Conservation (phyloP, 176 grass and related monocot species). For the Avena eriantha region DNA sequence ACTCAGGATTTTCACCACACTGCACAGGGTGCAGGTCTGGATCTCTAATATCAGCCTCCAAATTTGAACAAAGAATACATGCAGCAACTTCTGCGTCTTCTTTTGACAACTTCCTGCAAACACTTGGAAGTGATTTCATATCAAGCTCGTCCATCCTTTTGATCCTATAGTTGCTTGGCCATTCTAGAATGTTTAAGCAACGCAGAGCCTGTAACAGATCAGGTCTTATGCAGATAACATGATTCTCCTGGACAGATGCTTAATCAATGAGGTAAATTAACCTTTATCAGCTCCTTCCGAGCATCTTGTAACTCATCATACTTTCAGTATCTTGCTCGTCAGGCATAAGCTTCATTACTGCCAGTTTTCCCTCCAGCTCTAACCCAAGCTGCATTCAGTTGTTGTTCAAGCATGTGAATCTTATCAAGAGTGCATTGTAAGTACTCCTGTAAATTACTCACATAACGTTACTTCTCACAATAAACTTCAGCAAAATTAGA, state of each 20-base stretch:
- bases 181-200: not conserved
- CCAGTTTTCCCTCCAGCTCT: too few species aligned
- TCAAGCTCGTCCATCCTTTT: conserved; percentile 67
- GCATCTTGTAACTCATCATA: too few species aligned
- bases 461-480: too few species aligned
- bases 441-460: too few species aligned
- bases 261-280: not conserved
- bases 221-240: not conserved
- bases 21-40: conserved; percentile 57
- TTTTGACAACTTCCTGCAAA: conserved; percentile 36
- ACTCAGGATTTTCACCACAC: too few species aligned
- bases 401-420: too few species aligned
- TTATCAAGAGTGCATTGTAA: too few species aligned
- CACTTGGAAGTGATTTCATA: conserved; percentile 46
- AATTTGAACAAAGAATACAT: conserved; percentile 41
- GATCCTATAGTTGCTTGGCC: conserved; percentile 35
- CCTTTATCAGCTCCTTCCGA: too few species aligned
- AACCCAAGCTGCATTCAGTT: too few species aligned
- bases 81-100: conserved; percentile 40
- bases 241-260: not conserved
- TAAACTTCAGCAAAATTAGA: too few species aligned
- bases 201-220: not conserved
- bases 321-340: too few species aligned
- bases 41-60: conserved; percentile 55
- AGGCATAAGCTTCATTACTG: too few species aligned